Conservation (phyloP, 2,329 filamentous ascomycete genomes). For the Apiospora phragmitis region DNA sequence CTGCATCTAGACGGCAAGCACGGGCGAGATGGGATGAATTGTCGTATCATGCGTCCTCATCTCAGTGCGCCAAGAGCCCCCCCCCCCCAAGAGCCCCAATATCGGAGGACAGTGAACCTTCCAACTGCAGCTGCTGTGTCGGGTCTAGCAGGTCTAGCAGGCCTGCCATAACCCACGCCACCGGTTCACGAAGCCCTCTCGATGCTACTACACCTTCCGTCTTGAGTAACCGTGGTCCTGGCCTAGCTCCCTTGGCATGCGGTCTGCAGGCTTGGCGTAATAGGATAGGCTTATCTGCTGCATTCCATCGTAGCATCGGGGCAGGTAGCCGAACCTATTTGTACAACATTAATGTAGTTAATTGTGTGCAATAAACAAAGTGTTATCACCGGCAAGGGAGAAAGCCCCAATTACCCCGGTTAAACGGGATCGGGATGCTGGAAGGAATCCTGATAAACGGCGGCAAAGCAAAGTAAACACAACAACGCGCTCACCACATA, state of each 20-base stretch:
- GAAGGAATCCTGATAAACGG: too few species aligned
- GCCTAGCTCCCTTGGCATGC: not conserved
- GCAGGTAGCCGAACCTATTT: not conserved
- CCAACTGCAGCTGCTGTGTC: not conserved
- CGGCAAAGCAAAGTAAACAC: not conserved
- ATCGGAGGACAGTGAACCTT: not conserved
- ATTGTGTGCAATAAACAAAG: not conserved
- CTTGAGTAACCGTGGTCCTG: not conserved
- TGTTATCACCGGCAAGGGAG: not conserved
- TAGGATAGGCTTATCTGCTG: not conserved
- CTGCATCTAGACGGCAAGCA: not conserved
- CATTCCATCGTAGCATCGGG: not conserved
- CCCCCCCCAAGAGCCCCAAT: not conserved
- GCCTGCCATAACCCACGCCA: not conserved
- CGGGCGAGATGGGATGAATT: not conserved
- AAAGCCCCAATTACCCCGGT: not conserved
- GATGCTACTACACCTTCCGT: not conserved
- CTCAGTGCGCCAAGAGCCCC: not conserved
- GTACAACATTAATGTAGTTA: not conserved
- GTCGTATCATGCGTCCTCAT: not conserved
- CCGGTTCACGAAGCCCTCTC: not conserved
- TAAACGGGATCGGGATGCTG: not conserved
- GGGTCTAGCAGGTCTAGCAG: not conserved
- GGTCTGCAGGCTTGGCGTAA: not conserved
- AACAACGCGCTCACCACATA: too few species aligned